These are phyloP conservation scores for Lasiodiplodia hormozganensis DNA, from an alignment of 2,329 filamentous ascomycete species.

Conservation along the genomic window DNA sequence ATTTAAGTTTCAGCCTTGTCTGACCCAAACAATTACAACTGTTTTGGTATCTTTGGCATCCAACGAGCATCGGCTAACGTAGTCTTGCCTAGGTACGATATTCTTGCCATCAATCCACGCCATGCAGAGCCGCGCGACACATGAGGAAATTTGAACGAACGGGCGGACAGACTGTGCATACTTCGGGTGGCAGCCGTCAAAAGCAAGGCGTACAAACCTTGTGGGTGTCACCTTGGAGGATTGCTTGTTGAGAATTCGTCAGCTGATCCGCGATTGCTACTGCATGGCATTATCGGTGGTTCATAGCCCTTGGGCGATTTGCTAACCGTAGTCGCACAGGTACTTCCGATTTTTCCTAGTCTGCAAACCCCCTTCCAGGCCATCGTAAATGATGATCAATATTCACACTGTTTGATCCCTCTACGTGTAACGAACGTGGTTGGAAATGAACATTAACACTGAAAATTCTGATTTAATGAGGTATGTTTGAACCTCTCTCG, in stretches of 20 bases:
- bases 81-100: slow-evolving; percentile 26
- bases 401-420: slow-evolving; percentile 75
- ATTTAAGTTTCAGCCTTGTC: slow-evolving; percentile 73
- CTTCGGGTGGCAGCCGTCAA: slow-evolving; percentile 57
- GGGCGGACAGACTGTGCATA: slow-evolving; percentile 70
- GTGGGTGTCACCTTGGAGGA: slow-evolving; percentile 60
- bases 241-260: slow-evolving; percentile 74
- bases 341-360: slow-evolving; percentile 34
- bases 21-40: slow-evolving; percentile 51
- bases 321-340: slow-evolving; percentile 30
- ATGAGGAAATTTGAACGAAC: slow-evolving; percentile 73
- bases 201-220: slow-evolving; percentile 70
- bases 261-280: slow-evolving; percentile 57
- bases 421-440: slow-evolving; percentile 54
- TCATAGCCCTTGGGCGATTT: not conserved
- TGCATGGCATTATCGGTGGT: slow-evolving; percentile 17
- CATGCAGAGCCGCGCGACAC: slow-evolving; percentile 36
- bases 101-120: not conserved
- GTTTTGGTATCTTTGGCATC: slow-evolving; percentile 15
- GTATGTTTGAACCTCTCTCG: slow-evolving; percentile 42
- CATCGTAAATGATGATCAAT: slow-evolving; percentile 68
- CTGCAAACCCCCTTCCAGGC: slow-evolving; percentile 44
- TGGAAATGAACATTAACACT: slow-evolving; percentile 66
- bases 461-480: slow-evolving; percentile 78
- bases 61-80: slow-evolving; percentile 17